A percentile compares a stretch with the other conserved stretches of the same genome.
Conservation (phyloP, 2,329 filamentous ascomycete species). For the Talaromyces sp. region DNA sequence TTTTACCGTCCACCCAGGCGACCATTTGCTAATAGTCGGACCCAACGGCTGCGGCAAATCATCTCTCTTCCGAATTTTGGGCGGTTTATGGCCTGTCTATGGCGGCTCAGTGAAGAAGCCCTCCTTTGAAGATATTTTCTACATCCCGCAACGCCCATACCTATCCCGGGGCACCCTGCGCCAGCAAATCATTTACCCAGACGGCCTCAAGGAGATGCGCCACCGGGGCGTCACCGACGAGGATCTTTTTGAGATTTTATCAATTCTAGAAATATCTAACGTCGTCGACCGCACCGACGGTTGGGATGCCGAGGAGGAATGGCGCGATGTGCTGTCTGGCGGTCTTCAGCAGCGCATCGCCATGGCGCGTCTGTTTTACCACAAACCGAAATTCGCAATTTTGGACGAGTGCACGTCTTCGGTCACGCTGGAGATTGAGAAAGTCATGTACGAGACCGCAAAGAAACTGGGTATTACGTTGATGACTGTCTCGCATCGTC, state of each 20-base stretch:
- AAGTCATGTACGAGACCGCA: conserved; percentile 94
- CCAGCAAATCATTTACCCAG: conserved; percentile 95
- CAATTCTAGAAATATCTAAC: conserved; percentile 73
- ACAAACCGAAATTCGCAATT: conserved; percentile 87
- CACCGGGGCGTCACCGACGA: conserved; percentile 74
- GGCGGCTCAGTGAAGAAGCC: conserved; percentile 90
- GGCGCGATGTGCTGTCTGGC: conserved; percentile 88
- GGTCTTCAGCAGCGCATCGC: conserved; percentile 93
- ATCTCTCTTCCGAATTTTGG: conserved; percentile 90
- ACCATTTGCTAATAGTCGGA: conserved; percentile 89
- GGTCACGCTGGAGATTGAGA: conserved; percentile 91
- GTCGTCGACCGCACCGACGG: conserved; percentile 73
- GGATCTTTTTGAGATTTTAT: conserved; percentile 71
- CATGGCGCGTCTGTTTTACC: conserved; percentile 94
- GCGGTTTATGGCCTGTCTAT: conserved; percentile 95
- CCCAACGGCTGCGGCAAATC: conserved; percentile 98
- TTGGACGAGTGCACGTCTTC: conserved; percentile 93
- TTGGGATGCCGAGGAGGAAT: conserved; percentile 93
- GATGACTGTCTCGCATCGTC: conserved; percentile 90
- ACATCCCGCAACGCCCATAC: conserved; percentile 94
- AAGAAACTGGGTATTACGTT: conserved; percentile 87
- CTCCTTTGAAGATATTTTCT: conserved; percentile 89
- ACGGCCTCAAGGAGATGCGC: conserved; percentile 80
- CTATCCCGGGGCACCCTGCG: conserved; percentile 85
- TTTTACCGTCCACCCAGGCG: conserved; percentile 78